Evolutionary conservation across 495 filamentous ascomycete genomes (phyloP).

Genomic region (Tuber borchii): DNA sequence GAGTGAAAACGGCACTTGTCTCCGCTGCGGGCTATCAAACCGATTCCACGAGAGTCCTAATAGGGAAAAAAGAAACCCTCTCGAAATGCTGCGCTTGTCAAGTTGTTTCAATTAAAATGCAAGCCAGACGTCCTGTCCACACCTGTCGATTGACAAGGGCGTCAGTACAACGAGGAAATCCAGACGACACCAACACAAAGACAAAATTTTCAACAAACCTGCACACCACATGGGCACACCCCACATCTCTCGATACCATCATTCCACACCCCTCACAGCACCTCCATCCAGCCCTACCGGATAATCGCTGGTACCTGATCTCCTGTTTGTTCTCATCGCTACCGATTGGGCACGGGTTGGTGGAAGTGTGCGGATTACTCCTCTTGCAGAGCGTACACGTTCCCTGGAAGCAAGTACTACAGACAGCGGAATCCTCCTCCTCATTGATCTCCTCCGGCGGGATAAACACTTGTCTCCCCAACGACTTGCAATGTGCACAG

Average conservation of each 20-base stretch:
- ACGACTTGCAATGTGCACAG: slow-evolving; percentile 9
- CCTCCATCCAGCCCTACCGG: slow-evolving; percentile 28
- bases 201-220: slow-evolving; percentile 13
- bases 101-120: slow-evolving; percentile 17
- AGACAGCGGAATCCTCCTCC: slow-evolving; percentile 27
- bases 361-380: slow-evolving; percentile 12
- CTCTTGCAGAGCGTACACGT: slow-evolving; percentile 28
- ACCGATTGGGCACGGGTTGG: slow-evolving; percentile 4
- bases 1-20: neutral
- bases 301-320: slow-evolving; percentile 25
- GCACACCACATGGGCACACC: slow-evolving; percentile 33
- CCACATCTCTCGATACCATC: slow-evolving; percentile 36
- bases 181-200: neutral
- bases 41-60: neutral
- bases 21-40: neutral
- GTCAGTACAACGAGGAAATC: slow-evolving; percentile 12
- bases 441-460: slow-evolving; percentile 27
- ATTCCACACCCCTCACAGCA: slow-evolving; percentile 32
- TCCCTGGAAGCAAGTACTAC: slow-evolving; percentile 14
- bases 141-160: slow-evolving; percentile 8
- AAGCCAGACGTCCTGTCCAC: slow-evolving; percentile 32
- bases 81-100: neutral
- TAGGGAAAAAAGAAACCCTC: neutral
- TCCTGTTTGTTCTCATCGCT: slow-evolving; percentile 22
- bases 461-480: slow-evolving; percentile 21